Conservation (phyloP, 345 rosid species). For the Anastatica hierochuntica region DNA sequence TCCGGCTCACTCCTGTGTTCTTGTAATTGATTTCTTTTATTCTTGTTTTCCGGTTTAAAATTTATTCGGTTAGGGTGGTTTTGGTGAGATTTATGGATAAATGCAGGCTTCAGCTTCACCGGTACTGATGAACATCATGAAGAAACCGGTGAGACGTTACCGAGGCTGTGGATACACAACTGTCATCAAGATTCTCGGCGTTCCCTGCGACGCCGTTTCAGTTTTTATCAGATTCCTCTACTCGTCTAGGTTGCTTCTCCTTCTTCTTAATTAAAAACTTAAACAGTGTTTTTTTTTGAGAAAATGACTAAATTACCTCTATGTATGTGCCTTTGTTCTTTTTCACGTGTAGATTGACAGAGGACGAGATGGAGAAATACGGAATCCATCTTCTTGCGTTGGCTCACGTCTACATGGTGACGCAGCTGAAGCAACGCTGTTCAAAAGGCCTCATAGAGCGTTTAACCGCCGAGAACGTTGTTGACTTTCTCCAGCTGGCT, state of each 20-base stretch:
- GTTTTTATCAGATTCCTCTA: conserved; percentile 55
- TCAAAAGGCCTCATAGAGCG: conserved; percentile 32
- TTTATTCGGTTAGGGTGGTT: conserved; percentile 11
- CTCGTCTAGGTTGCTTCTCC: conserved; percentile 50
- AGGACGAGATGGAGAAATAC: conserved; percentile 50
- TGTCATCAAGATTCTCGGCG: conserved; percentile 66
- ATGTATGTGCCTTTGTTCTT: not conserved
- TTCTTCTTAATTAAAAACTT: not conserved
- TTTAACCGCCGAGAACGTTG: conserved; percentile 56
- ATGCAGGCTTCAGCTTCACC: conserved; percentile 60
- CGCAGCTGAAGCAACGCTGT: conserved; percentile 60
- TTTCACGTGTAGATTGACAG: conserved; percentile 36
- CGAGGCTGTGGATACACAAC: conserved; percentile 33
- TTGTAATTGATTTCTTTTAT: conserved; percentile 31
- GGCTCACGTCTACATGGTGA: conserved; percentile 66
- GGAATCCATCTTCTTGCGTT: conserved; percentile 70
- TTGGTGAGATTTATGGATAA: not conserved
- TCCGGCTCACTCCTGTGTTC: conserved; percentile 54
- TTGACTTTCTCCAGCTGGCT: conserved; percentile 72
- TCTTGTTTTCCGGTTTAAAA: not conserved
- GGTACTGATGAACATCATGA: conserved; percentile 55
- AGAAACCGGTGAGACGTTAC: conserved; percentile 44
- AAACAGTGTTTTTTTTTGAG: not conserved
- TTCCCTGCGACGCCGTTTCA: conserved; percentile 69
- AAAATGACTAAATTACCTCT: conserved; percentile 6